phyloP scores from a whole-genome alignment of 1,284 basidiomycete species.

The Puccinia hordei region DNA sequence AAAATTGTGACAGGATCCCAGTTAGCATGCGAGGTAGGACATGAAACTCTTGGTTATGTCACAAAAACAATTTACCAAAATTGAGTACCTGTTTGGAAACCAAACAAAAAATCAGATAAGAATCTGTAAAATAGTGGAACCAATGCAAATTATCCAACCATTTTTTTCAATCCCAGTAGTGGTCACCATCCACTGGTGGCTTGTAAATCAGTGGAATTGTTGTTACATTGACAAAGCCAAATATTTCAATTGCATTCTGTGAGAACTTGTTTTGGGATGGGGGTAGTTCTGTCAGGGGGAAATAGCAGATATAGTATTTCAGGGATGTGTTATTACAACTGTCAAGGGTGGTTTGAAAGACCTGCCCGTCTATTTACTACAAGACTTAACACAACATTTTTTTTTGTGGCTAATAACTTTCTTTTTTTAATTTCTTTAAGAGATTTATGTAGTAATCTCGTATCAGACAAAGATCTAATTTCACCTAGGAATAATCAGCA shows the following conservation, averaged over 20 bases:
- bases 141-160: not conserved
- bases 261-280: not conserved
- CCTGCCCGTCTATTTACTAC: too few species aligned
- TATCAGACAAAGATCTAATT: too few species aligned
- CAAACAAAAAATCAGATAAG: not conserved
- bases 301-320: too few species aligned
- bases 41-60: slow-evolving; percentile 15
- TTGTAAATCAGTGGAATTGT: not conserved
- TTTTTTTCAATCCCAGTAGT: not conserved
- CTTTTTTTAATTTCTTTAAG: too few species aligned
- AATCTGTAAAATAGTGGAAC: too few species aligned
- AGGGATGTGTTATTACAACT: too few species aligned
- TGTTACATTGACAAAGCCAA: not conserved
- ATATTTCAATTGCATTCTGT: not conserved
- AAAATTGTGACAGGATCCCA: slow-evolving; percentile 1
- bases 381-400: too few species aligned
- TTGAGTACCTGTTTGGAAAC: not conserved
- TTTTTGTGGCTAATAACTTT: too few species aligned
- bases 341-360: too few species aligned
- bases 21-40: not conserved
- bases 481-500: too few species aligned
- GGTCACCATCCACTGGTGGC: not conserved
- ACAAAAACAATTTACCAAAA: not conserved
- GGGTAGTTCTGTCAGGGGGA: too few species aligned
- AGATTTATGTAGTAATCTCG: too few species aligned